phyloP scores from a whole-genome alignment of 2,329 filamentous ascomycete species.

The Pseudocercospora macadamiae region DNA sequence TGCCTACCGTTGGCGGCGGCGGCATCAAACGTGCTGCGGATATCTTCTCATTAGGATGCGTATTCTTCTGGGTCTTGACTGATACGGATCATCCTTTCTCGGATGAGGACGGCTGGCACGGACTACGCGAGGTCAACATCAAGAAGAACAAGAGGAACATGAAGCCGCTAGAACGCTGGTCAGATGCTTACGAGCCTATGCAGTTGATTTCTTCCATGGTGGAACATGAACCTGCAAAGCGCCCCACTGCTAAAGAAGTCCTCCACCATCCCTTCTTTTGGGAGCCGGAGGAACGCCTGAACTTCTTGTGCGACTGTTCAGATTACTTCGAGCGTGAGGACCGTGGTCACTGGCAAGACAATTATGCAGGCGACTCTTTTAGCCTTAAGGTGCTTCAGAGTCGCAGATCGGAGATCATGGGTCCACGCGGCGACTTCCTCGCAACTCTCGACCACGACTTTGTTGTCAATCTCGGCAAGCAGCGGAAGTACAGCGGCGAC shows the following conservation, averaged over 20 bases:
- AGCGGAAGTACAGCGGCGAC: slow-evolving; percentile 88
- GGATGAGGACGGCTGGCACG: slow-evolving; percentile 90
- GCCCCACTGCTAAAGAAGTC: slow-evolving; percentile 75
- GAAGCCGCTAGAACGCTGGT: slow-evolving; percentile 54
- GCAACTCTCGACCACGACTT: slow-evolving; percentile 76
- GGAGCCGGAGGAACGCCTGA: slow-evolving; percentile 82
- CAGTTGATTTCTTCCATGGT: slow-evolving; percentile 86
- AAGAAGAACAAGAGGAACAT: slow-evolving; percentile 82
- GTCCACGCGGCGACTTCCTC: slow-evolving; percentile 72
- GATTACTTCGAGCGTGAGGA: slow-evolving; percentile 95
- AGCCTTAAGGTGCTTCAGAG: slow-evolving; percentile 64
- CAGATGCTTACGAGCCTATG: slow-evolving; percentile 83
- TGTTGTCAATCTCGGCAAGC: slow-evolving; percentile 86
- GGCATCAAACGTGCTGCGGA: slow-evolving; percentile 95
- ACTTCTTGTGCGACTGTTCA: slow-evolving; percentile 93
- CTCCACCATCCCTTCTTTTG: slow-evolving; percentile 98
- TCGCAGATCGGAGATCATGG: slow-evolving; percentile 49
- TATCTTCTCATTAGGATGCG: slow-evolving; percentile 93
- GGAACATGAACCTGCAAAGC: slow-evolving; percentile 63
- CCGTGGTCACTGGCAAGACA: slow-evolving; percentile 58
- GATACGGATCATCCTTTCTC: slow-evolving; percentile 92
- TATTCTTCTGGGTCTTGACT: slow-evolving; percentile 99
- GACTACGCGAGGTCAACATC: slow-evolving; percentile 84
- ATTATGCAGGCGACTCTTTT: slow-evolving; percentile 51
- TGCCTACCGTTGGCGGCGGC: slow-evolving; percentile 53